Conservation (phyloP, 305 asterid genomes). For the Solanum hybrid region DNA sequence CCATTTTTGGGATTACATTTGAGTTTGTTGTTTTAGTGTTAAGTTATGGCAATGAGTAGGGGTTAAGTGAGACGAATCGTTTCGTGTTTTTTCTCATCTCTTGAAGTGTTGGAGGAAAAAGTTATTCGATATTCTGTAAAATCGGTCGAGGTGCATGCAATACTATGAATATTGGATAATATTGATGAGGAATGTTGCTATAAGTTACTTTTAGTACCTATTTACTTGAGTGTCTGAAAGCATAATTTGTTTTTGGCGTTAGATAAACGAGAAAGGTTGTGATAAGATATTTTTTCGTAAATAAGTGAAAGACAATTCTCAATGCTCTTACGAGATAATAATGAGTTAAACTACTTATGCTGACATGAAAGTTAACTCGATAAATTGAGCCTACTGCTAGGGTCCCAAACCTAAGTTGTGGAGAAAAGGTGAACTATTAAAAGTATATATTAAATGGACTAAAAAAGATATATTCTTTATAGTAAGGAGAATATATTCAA, state of each 20-base stretch:
- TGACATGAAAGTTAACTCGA: neutral
- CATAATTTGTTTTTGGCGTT: too few species aligned
- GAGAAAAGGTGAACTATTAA: neutral
- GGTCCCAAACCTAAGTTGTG: neutral
- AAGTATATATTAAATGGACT: neutral
- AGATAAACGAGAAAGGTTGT: neutral
- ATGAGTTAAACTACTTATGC: neutral
- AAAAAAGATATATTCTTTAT: neutral
- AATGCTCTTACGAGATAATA: neutral
- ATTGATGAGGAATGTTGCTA: neutral
- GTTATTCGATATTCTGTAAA: neutral
- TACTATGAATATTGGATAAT: neutral
- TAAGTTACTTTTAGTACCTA: neutral
- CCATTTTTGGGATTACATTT: neutral
- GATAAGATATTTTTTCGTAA: neutral
- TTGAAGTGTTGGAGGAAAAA: neutral
- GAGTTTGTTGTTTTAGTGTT: neutral
- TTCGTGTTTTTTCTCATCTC: neutral
- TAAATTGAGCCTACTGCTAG: neutral
- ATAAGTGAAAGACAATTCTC: neutral
- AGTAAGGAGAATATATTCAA: neutral
- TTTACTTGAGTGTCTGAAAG: neutral
- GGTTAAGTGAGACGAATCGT: neutral
- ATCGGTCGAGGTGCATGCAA: neutral
- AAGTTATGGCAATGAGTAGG: neutral